Evolutionary conservation across 345 rosid species (phyloP).

Genomic region (Rhizophora apiculata): DNA sequence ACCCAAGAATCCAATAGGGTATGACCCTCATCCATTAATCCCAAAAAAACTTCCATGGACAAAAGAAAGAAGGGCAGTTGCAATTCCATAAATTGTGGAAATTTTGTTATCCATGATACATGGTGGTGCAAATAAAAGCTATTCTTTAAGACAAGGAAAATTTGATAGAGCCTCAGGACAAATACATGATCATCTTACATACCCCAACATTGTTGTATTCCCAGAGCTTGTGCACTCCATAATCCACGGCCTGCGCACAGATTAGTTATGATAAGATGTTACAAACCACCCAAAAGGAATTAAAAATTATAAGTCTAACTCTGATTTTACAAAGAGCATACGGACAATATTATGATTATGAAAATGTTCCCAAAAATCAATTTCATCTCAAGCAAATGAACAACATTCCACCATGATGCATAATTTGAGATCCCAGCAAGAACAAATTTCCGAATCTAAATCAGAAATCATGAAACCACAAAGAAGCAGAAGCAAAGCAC

Average conservation of each 20-base stretch:
- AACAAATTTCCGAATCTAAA: too few relatives aligned
- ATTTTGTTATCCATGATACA: too few relatives aligned
- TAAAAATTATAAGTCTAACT: too few relatives aligned
- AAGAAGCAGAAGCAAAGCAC: too few relatives aligned
- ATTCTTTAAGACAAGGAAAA: not conserved
- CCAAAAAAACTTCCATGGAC: not conserved
- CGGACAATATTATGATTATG: too few relatives aligned
- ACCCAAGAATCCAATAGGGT: not conserved
- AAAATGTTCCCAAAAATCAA: not conserved
- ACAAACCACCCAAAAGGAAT: too few relatives aligned
- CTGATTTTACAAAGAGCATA: too few relatives aligned
- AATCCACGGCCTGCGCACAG: conserved; percentile 85
- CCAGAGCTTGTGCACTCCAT: conserved; percentile 89
- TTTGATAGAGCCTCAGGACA: too few relatives aligned
- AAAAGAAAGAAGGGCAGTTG: not conserved
- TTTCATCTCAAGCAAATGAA: not conserved
- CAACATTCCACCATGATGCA: too few relatives aligned
- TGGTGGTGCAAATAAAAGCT: not conserved
- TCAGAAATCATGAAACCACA: too few relatives aligned
- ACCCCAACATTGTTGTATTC: conserved; percentile 94
- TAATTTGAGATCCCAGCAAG: too few relatives aligned
- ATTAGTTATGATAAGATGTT: not conserved
- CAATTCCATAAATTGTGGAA: not conserved
- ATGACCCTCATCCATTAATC: not conserved
- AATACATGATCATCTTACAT: conserved; percentile 1